phyloP scores from a whole-genome alignment of 176 grass and related monocot genomes.

The Oryza officinalis region DNA sequence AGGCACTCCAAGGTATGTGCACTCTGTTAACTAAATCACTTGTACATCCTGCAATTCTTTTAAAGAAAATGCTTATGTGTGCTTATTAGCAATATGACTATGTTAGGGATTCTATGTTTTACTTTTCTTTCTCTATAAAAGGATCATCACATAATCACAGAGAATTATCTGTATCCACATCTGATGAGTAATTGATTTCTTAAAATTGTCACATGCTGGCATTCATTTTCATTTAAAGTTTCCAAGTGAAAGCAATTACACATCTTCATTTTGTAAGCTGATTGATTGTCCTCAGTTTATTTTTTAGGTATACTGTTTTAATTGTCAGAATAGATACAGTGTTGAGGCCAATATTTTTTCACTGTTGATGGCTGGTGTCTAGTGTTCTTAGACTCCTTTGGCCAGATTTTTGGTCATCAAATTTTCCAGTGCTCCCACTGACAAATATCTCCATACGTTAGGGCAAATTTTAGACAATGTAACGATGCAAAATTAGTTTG shows the following conservation, averaged over 20 bases:
- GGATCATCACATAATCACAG: background rate
- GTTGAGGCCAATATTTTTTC: background rate
- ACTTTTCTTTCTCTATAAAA: background rate
- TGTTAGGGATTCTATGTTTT: background rate
- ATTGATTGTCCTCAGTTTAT: background rate
- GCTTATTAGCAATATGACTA: background rate
- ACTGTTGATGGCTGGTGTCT: no score
- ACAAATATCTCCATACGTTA: background rate
- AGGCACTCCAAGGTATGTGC: slow-evolving; percentile 68
- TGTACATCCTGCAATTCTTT: no score
- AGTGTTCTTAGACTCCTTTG: no score
- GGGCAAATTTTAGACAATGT: no score
- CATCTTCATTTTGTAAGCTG: background rate
- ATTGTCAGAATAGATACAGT: background rate
- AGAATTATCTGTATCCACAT: background rate
- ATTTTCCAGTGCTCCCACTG: no score
- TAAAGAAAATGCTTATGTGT: no score
- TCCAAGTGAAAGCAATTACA: background rate
- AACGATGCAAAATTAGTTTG: no score
- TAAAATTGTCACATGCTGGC: no score
- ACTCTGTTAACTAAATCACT: slow-evolving; percentile 14
- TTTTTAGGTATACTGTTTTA: slow-evolving; percentile 1
- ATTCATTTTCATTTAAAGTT: background rate
- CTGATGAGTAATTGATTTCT: background rate
- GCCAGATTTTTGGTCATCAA: no score